Evolutionary conservation across 2,329 filamentous ascomycete genomes (phyloP).

Genomic region (Teratosphaeria gauchensis): DNA sequence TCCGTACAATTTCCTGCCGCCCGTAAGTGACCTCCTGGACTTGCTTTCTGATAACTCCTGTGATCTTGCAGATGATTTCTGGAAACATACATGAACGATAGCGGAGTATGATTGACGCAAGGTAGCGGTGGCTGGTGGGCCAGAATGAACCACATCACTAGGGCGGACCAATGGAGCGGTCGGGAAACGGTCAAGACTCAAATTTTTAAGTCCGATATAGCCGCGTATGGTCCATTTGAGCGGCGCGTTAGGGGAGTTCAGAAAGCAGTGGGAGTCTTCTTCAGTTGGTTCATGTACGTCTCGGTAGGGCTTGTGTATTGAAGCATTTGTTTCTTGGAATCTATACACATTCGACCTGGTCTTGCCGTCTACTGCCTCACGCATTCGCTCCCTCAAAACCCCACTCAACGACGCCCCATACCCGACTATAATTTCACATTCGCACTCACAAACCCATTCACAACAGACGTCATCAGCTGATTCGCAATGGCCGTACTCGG

Average conservation of each 20-base stretch:
- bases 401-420: too few relatives aligned
- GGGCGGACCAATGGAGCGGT: neutral
- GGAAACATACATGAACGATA: neutral
- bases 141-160: neutral
- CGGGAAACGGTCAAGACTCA: neutral
- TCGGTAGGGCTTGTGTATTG: too few relatives aligned
- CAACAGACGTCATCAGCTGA: conserved; percentile 71
- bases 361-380: too few relatives aligned
- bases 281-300: too few relatives aligned
- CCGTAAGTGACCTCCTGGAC: too few relatives aligned
- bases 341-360: neutral
- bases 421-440: conserved; percentile 32
- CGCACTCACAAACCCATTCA: conserved; percentile 59
- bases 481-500: conserved; percentile 87
- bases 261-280: too few relatives aligned
- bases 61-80: neutral
- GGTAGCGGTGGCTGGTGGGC: neutral
- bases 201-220: neutral
- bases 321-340: neutral
- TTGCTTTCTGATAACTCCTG: too few relatives aligned
- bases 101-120: neutral
- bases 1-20: too few relatives aligned
- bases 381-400: too few relatives aligned
- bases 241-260: too few relatives aligned
- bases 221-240: neutral